Conservation (phyloP, 2,329 filamentous ascomycete species). For the Xylariaceae sp. region DNA sequence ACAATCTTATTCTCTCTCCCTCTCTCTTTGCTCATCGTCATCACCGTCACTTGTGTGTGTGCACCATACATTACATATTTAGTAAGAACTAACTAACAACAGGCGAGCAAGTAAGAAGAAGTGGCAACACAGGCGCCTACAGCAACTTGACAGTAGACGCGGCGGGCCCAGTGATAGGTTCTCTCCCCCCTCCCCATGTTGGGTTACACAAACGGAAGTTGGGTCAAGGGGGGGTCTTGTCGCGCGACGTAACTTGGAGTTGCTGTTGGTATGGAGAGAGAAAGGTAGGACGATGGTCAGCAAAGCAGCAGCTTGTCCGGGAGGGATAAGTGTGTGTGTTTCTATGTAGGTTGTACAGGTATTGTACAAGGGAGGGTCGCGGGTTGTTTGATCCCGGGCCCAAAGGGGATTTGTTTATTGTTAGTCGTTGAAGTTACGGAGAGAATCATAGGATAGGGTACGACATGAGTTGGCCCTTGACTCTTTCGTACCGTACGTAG, state of each 20-base stretch:
- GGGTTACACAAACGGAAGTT: constrained; percentile 3
- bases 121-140: constrained; percentile 8
- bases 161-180: not conserved
- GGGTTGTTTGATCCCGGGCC: not conserved
- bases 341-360: too few relatives aligned
- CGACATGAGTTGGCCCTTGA: too few relatives aligned
- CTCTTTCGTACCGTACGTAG: too few relatives aligned
- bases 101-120: too few relatives aligned
- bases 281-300: constrained; percentile 6
- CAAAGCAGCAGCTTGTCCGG: not conserved
- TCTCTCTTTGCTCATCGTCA: too few relatives aligned
- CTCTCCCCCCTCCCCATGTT: too few relatives aligned
- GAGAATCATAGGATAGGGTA: too few relatives aligned
- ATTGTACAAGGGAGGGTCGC: not conserved
- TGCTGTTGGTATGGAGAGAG: not conserved
- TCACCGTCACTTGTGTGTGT: not conserved
- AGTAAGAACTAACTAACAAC: constrained; percentile 4
- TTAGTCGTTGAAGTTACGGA: too few relatives aligned
- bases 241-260: not conserved
- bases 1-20: too few relatives aligned
- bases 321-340: too few relatives aligned
- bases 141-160: constrained; percentile 3
- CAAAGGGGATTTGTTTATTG: too few relatives aligned
- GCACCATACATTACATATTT: not conserved
- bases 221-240: not conserved